Percentiles rank a stretch among this genome's conserved stretches.
Conservation (phyloP, 441 rosid genomes). For the Erysimum cheiri region DNA sequence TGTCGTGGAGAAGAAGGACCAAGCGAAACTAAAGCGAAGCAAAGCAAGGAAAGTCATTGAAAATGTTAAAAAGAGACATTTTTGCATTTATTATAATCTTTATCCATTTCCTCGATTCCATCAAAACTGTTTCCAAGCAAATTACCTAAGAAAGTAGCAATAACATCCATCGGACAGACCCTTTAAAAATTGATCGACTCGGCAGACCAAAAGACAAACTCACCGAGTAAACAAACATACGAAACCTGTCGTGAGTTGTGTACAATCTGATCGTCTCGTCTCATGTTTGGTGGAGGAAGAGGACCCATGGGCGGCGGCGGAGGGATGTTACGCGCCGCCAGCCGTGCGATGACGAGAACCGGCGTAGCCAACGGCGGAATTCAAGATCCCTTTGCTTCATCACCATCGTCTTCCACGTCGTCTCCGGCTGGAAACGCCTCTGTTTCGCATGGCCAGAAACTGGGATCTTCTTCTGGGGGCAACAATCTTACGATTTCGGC, state of each 20-base stretch:
- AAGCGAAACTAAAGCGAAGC: slow-evolving; percentile 4
- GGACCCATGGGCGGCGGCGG: slow-evolving; percentile 72
- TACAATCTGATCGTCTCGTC: not conserved
- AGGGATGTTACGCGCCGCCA: slow-evolving; percentile 62
- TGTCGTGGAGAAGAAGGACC: slow-evolving; percentile 44
- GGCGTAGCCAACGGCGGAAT: slow-evolving; percentile 54
- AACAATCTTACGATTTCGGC: slow-evolving; percentile 52
- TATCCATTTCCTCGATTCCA: slow-evolving; percentile 40
- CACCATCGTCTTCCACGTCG: slow-evolving; percentile 43
- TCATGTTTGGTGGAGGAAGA: slow-evolving; percentile 64
- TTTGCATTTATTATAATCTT: slow-evolving; percentile 16
- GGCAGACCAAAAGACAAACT: slow-evolving; percentile 27
- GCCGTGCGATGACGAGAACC: slow-evolving; percentile 61
- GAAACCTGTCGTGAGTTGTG: slow-evolving; percentile 24
- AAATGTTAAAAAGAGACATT: slow-evolving; percentile 23
- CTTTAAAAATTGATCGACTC: slow-evolving; percentile 10
- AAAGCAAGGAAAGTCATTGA: slow-evolving; percentile 18
- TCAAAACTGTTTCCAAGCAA: slow-evolving; percentile 27
- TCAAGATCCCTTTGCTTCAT: slow-evolving; percentile 60
- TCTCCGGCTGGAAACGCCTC: slow-evolving; percentile 46
- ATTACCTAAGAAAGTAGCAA: slow-evolving; percentile 11
- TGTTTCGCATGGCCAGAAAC: slow-evolving; percentile 41
- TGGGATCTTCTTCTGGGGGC: slow-evolving; percentile 37
- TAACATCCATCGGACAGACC: not conserved
- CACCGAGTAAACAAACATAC: slow-evolving; percentile 31